These are phyloP conservation scores for Coniferiporia sulphurascens DNA, from an alignment of 1,284 basidiomycete species.

Conservation along the genomic window DNA sequence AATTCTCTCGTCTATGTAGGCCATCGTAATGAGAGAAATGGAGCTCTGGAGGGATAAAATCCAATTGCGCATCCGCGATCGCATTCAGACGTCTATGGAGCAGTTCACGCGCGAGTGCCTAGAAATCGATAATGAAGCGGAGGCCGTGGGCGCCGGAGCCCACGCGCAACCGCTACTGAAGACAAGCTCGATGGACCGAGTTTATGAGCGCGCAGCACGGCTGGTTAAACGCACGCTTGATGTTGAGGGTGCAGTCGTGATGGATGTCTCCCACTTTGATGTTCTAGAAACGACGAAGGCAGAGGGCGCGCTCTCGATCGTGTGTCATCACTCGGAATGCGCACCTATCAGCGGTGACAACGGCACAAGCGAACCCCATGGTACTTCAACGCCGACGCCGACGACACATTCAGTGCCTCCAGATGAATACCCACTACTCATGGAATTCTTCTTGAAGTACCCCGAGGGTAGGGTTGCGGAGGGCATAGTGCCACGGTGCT, in stretches of 20 bases:
- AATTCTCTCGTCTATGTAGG: constrained; percentile 33
- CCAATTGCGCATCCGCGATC: constrained; percentile 84
- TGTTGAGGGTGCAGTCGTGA: constrained; percentile 85
- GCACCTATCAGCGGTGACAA: constrained; percentile 29
- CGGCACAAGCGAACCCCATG: constrained; percentile 25
- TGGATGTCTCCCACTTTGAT: constrained; percentile 91
- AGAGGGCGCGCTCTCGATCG: constrained; percentile 63
- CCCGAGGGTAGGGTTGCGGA: constrained; percentile 86
- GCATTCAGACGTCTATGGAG: constrained; percentile 95
- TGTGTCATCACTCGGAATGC: constrained; percentile 43
- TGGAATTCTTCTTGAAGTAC: constrained; percentile 70
- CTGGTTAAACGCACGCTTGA: constrained; percentile 88
- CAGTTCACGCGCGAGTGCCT: constrained; percentile 92
- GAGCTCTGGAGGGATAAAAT: constrained; percentile 95
- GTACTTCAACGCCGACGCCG: constrained; percentile 33
- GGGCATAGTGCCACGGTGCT: constrained; percentile 71
- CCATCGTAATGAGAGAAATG: constrained; percentile 93
- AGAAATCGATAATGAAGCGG: constrained; percentile 74
- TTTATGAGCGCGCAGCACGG: constrained; percentile 84
- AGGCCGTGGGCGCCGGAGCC: constrained; percentile 22
- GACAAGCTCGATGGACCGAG: constrained; percentile 70
- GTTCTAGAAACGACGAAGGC: constrained; percentile 70
- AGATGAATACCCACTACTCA: constrained; percentile 70
- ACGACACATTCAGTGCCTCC: constrained; percentile 49
- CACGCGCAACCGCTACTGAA: constrained; percentile 24